Base-by-base conservation (phyloP, 495 filamentous ascomycete genomes). In the Penicillium paxilli region DNA sequence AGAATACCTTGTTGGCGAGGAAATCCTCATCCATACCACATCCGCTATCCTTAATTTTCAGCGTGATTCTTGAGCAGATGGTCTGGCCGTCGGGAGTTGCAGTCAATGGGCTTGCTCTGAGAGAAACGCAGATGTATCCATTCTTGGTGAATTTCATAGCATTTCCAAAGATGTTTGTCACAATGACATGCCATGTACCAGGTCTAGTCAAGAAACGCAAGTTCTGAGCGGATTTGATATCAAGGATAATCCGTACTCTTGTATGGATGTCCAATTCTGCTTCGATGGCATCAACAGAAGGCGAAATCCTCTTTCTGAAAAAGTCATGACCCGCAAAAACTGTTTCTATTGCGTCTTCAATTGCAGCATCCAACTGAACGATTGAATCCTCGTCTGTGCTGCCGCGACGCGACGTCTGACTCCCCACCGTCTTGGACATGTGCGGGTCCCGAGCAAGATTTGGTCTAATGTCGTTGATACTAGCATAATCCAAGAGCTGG, bases 1-100 rank as follows among this genome's bases (percentile, higher is more conserved):
- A 82, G 59, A 83, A 90, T 1, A 89, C 56, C 12, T 79, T 72
- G 28, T 83, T 80, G 12, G 78, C 75, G 23, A 89, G 63, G 61
- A 81, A 90, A n/a, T 85, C 83, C 12, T 79, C 65, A 1, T 74
- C 78, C 47, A 90, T 90, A 5, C 87, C 87, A 19, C 73, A 78
- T 14, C 85, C 85, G 5, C 83, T 84, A 52, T 88, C 85, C 25
- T 72, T 70, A 20, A 87, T 73, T 2, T 68, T 70, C 32, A 86
- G 44, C 1, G 67, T 66, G 23, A 69, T 51, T 45, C 48, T 49
- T 30, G 44, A 51, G 38, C 35, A 30, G 6, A 23, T 17, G 22
- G 17, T 11, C 21, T 55, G 17, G n/a, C 59, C 55, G 6, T 37
- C 9, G 1, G 16, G 6, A 14, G 37, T 26, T 4, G 30, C 35